Base-by-base conservation (phyloP, 306 rosid species). In the Corylus americana region DNA sequence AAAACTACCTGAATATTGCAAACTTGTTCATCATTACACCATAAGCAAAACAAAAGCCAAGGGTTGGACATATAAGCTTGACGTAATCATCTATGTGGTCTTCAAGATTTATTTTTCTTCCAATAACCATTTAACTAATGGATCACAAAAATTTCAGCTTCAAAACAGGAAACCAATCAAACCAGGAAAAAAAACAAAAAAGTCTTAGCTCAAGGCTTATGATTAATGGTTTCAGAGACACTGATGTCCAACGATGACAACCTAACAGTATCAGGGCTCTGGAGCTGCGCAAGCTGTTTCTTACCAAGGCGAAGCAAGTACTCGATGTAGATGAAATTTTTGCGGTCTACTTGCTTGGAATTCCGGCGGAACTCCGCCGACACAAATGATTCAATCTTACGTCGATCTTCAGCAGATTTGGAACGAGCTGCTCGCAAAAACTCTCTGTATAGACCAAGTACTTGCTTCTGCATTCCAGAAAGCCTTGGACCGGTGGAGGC, bases 391-490 rank as follows among this genome's bases (percentile, higher is more conserved):
- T 94, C 95, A 27, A 94, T 90, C 71, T 72, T 81, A 11, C n/a
- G 79, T 1, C 95, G 77, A 74, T 94, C 97, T 70, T 85, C 89
- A 4, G 69, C 48, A 0, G 91, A 83, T 81, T 92, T 94, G 27
- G 87, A 81, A 5, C 97, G 95, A 1, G 98, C 91, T 4, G 89
- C 88, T 55, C 97, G 89, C 16, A 94, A 81, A 89, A 94, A 94
- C 17, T 88, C 90, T 85, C 97, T 86, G 87, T 91, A 92, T 39
- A 92, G 76, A 53, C 92, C 73, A 18, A 94, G 95, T 3, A 94
- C 97, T 87, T 92, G 97, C 57, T 82, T 94, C 77, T 94, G 98
- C 94, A 94, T 82, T 48, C 97, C 97, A 7, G 97, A 94, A 49
- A 94, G 93, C 82, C 85, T 92, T 42, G 82, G 85, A 20, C 79